Conservation (phyloP, 345 rosid genomes). For the Odontarrhena argentea region DNA sequence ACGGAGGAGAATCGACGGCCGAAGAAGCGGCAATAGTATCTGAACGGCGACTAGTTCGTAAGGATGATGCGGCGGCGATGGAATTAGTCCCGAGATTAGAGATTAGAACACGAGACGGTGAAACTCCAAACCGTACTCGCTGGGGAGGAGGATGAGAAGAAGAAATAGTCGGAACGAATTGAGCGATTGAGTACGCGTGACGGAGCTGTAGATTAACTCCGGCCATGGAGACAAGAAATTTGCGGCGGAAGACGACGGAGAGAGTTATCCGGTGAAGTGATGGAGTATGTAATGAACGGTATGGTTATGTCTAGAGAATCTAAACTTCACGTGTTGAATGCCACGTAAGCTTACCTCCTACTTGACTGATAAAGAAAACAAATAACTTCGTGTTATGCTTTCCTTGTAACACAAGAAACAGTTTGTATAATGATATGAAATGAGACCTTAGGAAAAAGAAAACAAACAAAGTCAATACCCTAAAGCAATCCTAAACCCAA, state of each 20-base stretch:
- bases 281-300: slow-evolving; percentile 17
- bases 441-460: slow-evolving; percentile 27
- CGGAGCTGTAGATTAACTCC: slow-evolving; percentile 40
- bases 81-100: slow-evolving; percentile 36
- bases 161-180: slow-evolving; percentile 25
- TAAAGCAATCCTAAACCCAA: slow-evolving; percentile 43
- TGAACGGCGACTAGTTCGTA: slow-evolving; percentile 30
- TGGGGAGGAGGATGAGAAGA: slow-evolving; percentile 33
- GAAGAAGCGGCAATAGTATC: slow-evolving; percentile 6
- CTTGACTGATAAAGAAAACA: not conserved
- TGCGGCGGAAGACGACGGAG: slow-evolving; percentile 39
- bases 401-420: slow-evolving; percentile 33
- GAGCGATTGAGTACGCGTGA: slow-evolving; percentile 27
- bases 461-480: slow-evolving; percentile 35
- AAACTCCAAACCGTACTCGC: slow-evolving; percentile 22
- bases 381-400: not conserved
- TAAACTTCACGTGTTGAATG: slow-evolving; percentile 21
- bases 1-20: slow-evolving; percentile 38
- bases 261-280: slow-evolving; percentile 35
- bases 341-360: slow-evolving; percentile 25
- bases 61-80: slow-evolving; percentile 10
- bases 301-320: slow-evolving; percentile 22
- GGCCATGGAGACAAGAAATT: slow-evolving; percentile 34
- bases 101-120: slow-evolving; percentile 31
- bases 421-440: not conserved